These are phyloP conservation scores for Aspergillus coremiiformis DNA, from an alignment of 495 filamentous ascomycete genomes.

Conservation along the genomic window DNA sequence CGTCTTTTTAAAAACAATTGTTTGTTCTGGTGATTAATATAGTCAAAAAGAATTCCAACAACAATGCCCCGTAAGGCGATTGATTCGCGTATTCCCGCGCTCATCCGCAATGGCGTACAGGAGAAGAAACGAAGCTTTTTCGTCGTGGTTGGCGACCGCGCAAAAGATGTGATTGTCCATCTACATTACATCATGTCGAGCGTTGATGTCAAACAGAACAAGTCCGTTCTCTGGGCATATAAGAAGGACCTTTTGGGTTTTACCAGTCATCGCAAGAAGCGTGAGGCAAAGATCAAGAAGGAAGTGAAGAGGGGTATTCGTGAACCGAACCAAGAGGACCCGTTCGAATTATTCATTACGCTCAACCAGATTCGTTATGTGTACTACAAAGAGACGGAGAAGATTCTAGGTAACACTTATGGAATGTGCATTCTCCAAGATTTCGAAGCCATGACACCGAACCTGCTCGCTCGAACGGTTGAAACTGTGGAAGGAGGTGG, in stretches of 20 bases:
- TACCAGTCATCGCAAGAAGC: constrained; percentile 93
- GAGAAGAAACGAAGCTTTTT: constrained; percentile 98
- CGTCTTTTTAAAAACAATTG: neutral
- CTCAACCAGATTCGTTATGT: constrained; percentile 96
- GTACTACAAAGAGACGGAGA: constrained; percentile 99
- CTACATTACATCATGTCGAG: constrained; percentile 90
- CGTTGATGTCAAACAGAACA: constrained; percentile 89
- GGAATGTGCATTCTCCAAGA: constrained; percentile 98
- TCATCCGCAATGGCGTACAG: constrained; percentile 92
- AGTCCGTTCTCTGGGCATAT: constrained; percentile 98
- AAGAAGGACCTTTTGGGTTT: constrained; percentile 96
- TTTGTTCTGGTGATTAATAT: neutral
- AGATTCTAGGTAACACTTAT: constrained; percentile 97
- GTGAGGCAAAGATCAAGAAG: constrained; percentile 95
- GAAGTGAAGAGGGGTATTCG: constrained; percentile 93
- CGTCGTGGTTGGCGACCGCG: constrained; percentile 88
- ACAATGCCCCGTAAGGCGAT: constrained; percentile 51
- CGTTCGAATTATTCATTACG: constrained; percentile 96
- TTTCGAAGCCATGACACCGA: constrained; percentile 96
- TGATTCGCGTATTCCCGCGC: constrained; percentile 90
- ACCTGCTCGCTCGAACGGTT: constrained; percentile 86
- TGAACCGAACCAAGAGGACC: constrained; percentile 91
- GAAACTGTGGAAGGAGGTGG: constrained; percentile 98
- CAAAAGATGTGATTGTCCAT: constrained; percentile 96
- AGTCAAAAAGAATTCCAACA: neutral